Evolutionary conservation across 805 yeast species (phyloP).

Genomic region (Pichia nanzhaoensis): DNA sequence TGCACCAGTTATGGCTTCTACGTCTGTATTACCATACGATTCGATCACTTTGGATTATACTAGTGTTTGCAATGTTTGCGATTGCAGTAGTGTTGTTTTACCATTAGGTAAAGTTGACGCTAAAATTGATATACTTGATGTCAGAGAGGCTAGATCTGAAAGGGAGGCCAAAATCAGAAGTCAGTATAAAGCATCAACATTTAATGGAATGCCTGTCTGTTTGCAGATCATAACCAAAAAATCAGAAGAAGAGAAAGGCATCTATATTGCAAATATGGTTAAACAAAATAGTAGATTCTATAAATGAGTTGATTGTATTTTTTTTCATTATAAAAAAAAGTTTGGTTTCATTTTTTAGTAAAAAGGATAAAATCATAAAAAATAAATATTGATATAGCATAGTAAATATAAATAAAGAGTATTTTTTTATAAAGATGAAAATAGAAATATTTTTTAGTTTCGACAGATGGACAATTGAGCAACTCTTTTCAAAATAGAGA

Average conservation of each 20-base stretch:
- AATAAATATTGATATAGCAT: neutral
- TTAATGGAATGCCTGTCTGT: conserved; percentile 56
- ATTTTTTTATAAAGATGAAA: no score
- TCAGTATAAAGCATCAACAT: conserved; percentile 40
- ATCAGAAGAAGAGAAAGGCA: conserved; percentile 53
- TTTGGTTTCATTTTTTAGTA: neutral
- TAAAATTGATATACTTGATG: conserved; percentile 30
- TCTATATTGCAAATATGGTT: conserved; percentile 13
- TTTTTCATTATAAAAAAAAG: neutral
- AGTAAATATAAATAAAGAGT: neutral
- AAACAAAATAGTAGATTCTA: neutral
- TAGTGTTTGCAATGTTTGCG: conserved; percentile 41
- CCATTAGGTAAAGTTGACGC: conserved; percentile 55
- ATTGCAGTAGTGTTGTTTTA: conserved; percentile 42
- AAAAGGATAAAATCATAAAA: neutral
- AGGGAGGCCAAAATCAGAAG: conserved; percentile 39
- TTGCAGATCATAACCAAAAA: conserved; percentile 60
- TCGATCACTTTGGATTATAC: conserved; percentile 40
- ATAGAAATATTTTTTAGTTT: no score
- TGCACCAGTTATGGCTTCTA: conserved; percentile 33
- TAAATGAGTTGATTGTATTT: neutral
- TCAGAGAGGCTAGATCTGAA: conserved; percentile 29
- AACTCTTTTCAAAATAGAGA: neutral
- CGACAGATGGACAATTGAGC: no score
- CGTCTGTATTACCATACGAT: conserved; percentile 31